A percentile compares a stretch with the other conserved stretches of the same genome.
Conservation (phyloP, 2,329 filamentous ascomycete species). For the Pezicula neosporulosa region DNA sequence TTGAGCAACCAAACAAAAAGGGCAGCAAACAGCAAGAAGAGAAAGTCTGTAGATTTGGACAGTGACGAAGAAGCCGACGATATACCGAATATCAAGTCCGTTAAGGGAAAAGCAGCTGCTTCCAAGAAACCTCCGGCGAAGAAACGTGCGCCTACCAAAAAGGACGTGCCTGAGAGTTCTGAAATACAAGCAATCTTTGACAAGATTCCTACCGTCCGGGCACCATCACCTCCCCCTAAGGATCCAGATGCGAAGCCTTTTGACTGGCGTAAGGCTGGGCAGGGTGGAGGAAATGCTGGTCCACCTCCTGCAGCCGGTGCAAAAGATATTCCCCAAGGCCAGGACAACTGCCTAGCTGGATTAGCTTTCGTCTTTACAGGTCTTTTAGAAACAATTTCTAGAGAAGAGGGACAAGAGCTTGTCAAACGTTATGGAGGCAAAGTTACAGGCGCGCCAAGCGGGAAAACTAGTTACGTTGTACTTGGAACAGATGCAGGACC, state of each 20-base stretch:
- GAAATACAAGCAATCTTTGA: slow-evolving; percentile 82
- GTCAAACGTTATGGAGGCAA: slow-evolving; percentile 96
- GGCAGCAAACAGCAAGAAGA: slow-evolving; percentile 44
- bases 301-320: slow-evolving; percentile 60
- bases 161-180: slow-evolving; percentile 64
- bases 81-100: slow-evolving; percentile 54
- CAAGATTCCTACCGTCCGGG: slow-evolving; percentile 76
- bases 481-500: slow-evolving; percentile 89
- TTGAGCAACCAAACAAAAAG: slow-evolving; percentile 25
- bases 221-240: slow-evolving; percentile 78
- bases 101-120: slow-evolving; percentile 23
- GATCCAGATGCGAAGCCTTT: slow-evolving; percentile 68
- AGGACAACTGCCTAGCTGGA: slow-evolving; percentile 85
- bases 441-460: slow-evolving; percentile 78
- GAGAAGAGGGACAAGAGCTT: slow-evolving; percentile 80
- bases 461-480: slow-evolving; percentile 92
- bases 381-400: slow-evolving; percentile 72
- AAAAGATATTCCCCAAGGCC: slow-evolving; percentile 75
- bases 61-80: slow-evolving; percentile 50
- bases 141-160: slow-evolving; percentile 54
- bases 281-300: slow-evolving; percentile 57
- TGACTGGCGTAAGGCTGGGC: slow-evolving; percentile 64
- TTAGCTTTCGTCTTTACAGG: slow-evolving; percentile 96
- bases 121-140: slow-evolving; percentile 30
- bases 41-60: slow-evolving; percentile 53